phyloP scores from a whole-genome alignment of 768 basidiomycete genomes.

The Mycena maculata region DNA sequence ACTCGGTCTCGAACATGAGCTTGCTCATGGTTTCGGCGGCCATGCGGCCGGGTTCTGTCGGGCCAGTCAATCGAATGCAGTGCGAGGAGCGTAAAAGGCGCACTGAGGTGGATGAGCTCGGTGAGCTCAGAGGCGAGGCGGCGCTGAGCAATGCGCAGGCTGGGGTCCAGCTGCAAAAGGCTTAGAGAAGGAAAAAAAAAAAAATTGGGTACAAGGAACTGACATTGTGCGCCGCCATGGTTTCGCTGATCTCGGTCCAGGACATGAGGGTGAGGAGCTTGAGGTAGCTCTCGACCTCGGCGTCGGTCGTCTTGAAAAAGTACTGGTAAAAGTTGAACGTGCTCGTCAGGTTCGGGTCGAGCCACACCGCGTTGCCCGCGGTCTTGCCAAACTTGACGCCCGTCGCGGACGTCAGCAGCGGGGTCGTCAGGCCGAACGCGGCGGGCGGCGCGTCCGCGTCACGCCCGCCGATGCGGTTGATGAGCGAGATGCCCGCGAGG shows the following conservation, averaged over 20 bases:
- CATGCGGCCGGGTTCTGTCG: conserved; percentile 51
- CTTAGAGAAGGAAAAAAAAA: conserved; percentile 1
- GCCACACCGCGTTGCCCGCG: conserved; percentile 94
- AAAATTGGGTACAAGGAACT: neutral
- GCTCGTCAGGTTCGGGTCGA: conserved; percentile 82
- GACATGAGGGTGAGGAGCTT: conserved; percentile 86
- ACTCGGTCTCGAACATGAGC: conserved; percentile 57
- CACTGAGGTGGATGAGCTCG: conserved; percentile 60
- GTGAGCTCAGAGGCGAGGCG: conserved; percentile 65
- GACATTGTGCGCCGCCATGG: conserved; percentile 73
- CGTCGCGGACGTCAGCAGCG: conserved; percentile 87
- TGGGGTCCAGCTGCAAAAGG: conserved; percentile 51
- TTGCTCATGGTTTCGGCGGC: conserved; percentile 57
- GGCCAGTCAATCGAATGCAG: neutral
- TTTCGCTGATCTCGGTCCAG: conserved; percentile 62
- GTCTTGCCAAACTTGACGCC: conserved; percentile 99
- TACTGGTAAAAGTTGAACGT: conserved; percentile 99
- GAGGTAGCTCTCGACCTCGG: conserved; percentile 83
- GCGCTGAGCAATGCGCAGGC: conserved; percentile 59
- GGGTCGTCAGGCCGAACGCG: conserved; percentile 91
- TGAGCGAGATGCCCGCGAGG: conserved; percentile 91
- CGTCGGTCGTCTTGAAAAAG: conserved; percentile 85
- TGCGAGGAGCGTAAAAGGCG: neutral
- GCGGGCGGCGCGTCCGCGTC: conserved; percentile 29
- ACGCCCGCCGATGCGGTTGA: conserved; percentile 62